These are phyloP conservation scores for Zasmidium angulare DNA, from an alignment of 2,329 filamentous ascomycete species.

Conservation along the genomic window DNA sequence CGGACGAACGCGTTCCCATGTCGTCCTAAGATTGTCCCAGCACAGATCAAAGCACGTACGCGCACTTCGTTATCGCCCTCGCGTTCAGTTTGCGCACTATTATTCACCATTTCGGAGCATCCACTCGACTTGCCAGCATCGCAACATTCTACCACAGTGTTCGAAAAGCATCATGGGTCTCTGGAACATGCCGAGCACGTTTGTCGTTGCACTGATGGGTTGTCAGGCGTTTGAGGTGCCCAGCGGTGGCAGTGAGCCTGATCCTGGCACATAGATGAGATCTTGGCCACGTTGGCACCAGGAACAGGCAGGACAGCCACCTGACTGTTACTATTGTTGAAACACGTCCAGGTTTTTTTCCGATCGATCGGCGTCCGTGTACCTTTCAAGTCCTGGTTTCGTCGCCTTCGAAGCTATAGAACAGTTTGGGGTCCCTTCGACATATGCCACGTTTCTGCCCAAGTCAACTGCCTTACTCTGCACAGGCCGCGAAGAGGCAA, in stretches of 20 bases:
- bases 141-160: not conserved
- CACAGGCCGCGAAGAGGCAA: not conserved
- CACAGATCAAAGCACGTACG: too few species aligned
- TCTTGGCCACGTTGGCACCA: constrained; percentile 10
- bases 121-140: not conserved
- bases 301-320: constrained; percentile 2
- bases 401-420: not conserved
- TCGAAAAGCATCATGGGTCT: not conserved
- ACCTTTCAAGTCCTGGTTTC: not conserved
- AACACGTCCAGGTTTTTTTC: not conserved
- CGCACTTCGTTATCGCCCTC: not conserved
- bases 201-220: too few species aligned
- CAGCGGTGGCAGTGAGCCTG: not conserved
- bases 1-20: too few species aligned
- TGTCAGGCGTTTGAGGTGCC: not conserved
- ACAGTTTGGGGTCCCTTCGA: not conserved
- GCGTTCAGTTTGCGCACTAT: not conserved
- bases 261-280: not conserved
- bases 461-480: not conserved
- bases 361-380: constrained; percentile 1
- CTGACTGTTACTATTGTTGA: constrained; percentile 5
- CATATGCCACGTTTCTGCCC: not conserved
- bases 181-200: not conserved
- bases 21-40: too few species aligned
- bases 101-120: not conserved